A percentile compares a stretch with the other conserved stretches of the same genome.
Evolutionary conservation across 2,329 filamentous ascomycete genomes (phyloP).

Genomic region (Alternaria sp.): DNA sequence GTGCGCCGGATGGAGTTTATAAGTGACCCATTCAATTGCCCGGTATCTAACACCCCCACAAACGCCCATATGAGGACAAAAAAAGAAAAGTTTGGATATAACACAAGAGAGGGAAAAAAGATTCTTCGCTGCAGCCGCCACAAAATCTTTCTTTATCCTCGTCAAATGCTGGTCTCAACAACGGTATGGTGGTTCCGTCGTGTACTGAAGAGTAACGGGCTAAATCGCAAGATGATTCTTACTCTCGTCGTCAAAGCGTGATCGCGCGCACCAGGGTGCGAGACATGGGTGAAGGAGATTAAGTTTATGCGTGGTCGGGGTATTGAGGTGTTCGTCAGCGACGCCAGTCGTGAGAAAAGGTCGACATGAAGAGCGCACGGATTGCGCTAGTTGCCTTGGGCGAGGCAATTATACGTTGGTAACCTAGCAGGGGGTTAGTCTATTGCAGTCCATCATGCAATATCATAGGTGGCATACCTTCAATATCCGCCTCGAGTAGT

Average conservation of each 20-base stretch:
- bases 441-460: not conserved
- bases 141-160: slow-evolving; percentile 18
- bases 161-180: slow-evolving; percentile 17
- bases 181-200: slow-evolving; percentile 21
- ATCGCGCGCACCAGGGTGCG: slow-evolving; percentile 38
- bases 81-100: slow-evolving; percentile 19
- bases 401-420: slow-evolving; percentile 46
- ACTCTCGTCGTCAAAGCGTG: slow-evolving; percentile 46
- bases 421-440: slow-evolving; percentile 39
- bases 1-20: slow-evolving; percentile 22
- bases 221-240: slow-evolving; percentile 41
- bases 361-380: slow-evolving; percentile 15
- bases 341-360: slow-evolving; percentile 12
- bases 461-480: slow-evolving; percentile 67
- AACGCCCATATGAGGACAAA: slow-evolving; percentile 14
- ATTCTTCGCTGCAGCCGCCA: slow-evolving; percentile 6
- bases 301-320: slow-evolving; percentile 23
- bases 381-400: slow-evolving; percentile 15
- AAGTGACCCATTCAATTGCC: slow-evolving; percentile 30
- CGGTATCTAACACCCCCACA: slow-evolving; percentile 29
- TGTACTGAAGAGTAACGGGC: slow-evolving; percentile 28
- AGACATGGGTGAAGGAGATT: slow-evolving; percentile 33
- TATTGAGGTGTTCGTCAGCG: slow-evolving; percentile 23
- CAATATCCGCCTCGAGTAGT: slow-evolving; percentile 94
- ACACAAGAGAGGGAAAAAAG: slow-evolving; percentile 14